Base-by-base conservation (phyloP, 2,329 filamentous ascomycete genomes). In the Tolypocladium tundrense region DNA sequence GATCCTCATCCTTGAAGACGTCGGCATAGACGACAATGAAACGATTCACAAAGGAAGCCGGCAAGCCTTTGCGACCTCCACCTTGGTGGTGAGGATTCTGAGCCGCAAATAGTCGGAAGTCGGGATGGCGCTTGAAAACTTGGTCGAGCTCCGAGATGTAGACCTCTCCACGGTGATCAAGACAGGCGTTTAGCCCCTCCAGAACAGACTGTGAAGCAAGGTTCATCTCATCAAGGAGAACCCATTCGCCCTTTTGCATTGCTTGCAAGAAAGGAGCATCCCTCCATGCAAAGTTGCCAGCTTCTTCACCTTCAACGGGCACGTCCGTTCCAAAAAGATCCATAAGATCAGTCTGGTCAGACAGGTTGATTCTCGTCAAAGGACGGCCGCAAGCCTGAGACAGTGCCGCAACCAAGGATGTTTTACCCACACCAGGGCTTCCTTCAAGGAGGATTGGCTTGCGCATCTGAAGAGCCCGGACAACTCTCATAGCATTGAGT, bases 21-120 rank as follows among this genome's bases (percentile, higher is more conserved):
- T 99, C 94, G 59, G 94, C 91, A 73, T 97, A 97, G 0, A 99
- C 95, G 21, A 99, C 93, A 42, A 95, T 94, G 70, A 99, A 99
- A 52, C 95, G 88, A 70, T 99, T 97, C 61, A 99, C 94, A 67
- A 99, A 99, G 1, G 94, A 97, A 58, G 88, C 89, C 1, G 94
- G 94, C 41, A 99, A 77, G 43, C 94, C 94, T 73, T 99, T 99
- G 65, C 94, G 85, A 11, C 94, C 94, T 62, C 94, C 93, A 58
- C 94, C 94, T 73, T 99, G 94, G 66, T 97, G 91, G 72, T 99
- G 94, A 10, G 94, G 94, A 69, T 99, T 99, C 70, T 99, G 94
- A 0, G 94, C 92, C 16, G 95, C 94, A 67, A 99, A 99, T 0
- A 99, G 83, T n/a, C 88, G 86, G 73, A 99, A 99, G 62, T 92